These are phyloP conservation scores for Ramularia endophylla DNA, from an alignment of 2,329 filamentous ascomycete species.

Conservation along the genomic window DNA sequence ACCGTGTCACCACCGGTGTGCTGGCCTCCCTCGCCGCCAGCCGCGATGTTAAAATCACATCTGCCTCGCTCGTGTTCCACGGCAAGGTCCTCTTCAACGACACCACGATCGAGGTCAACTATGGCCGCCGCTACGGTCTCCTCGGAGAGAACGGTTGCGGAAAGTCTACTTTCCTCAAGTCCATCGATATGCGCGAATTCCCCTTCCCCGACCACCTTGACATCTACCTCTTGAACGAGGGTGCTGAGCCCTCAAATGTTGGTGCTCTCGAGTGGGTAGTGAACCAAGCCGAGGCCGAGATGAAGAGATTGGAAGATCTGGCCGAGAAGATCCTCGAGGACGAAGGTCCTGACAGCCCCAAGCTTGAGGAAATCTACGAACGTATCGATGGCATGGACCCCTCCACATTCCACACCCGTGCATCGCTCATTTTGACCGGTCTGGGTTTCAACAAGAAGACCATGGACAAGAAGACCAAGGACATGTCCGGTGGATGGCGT, in stretches of 20 bases:
- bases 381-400: conserved; percentile 99
- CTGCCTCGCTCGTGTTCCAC: conserved; percentile 91
- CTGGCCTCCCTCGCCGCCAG: conserved; percentile 76
- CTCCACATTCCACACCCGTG: conserved; percentile 91
- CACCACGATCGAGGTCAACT: conserved; percentile 86
- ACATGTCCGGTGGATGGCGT: conserved; percentile 99
- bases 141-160: conserved; percentile 99
- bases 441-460: conserved; percentile 98
- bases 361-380: conserved; percentile 95
- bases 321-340: conserved; percentile 89
- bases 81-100: conserved; percentile 94
- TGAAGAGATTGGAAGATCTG: conserved; percentile 80
- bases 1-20: conserved; percentile 97
- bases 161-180: conserved; percentile 96
- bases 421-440: conserved; percentile 95
- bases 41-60: conserved; percentile 96
- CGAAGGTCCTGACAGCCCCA: conserved; percentile 82
- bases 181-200: conserved; percentile 88
- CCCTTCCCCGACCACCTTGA: conserved; percentile 95
- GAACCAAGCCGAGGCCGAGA: conserved; percentile 84
- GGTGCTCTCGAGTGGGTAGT: conserved; percentile 98
- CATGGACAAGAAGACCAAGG: conserved; percentile 99
- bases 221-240: conserved; percentile 97
- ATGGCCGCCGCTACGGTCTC: conserved; percentile 87
- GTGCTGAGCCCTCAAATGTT: conserved; percentile 79